Base-by-base conservation (phyloP, 768 basidiomycete genomes). In the Lyophyllum decastes region DNA sequence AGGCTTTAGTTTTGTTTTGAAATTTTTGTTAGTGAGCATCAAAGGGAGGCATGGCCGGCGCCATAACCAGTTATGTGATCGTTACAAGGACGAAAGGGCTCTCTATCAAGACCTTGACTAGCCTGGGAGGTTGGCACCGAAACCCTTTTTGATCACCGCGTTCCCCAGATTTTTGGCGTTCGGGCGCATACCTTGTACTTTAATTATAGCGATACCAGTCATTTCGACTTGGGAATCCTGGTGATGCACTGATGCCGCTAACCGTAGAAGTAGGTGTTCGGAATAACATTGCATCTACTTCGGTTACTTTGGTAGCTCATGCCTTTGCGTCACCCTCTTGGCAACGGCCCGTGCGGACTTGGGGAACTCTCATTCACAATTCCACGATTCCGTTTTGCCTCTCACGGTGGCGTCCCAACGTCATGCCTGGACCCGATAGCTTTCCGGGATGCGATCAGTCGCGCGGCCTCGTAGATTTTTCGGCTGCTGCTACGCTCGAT, bases 31-130 rank as follows among this genome's bases (percentile, higher is more conserved):
- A 43, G 57, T 5, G 33, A 26, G 14, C 41, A 59, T 38, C 48
- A 54, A 17, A 53, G 44, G 41, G 57, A 59, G 48, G 52, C 41
- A 19, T 59, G 52, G 40, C 52, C 48, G n/a, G 14, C 41, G 52
- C 22, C 52, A 54, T 47, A 54, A 45, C 17, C 45, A 43, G 14
- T 30, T 54, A 0, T 54, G 58, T n/a, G 16, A n/a, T 22, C 6
- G 14, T 7, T 59, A 54, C 35, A 54, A 44, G 26, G n/a, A 34
- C 6, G 47, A 45, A 49, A 49, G n/a, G 48, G 47, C 51, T 27
- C 26, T 52, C 22, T 52, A 52, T 24, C 41, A 52, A 26, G 38
- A 43, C 24, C 51, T 52, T 26, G 51, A 41, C 14, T 52, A 46
- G 45, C 2, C 12, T 14, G 45, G n/a, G 22, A 25, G 22, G 22